Evolutionary conservation across 148 eudicot species (phyloP).

Genomic region (Fallopia convolvulus): DNA sequence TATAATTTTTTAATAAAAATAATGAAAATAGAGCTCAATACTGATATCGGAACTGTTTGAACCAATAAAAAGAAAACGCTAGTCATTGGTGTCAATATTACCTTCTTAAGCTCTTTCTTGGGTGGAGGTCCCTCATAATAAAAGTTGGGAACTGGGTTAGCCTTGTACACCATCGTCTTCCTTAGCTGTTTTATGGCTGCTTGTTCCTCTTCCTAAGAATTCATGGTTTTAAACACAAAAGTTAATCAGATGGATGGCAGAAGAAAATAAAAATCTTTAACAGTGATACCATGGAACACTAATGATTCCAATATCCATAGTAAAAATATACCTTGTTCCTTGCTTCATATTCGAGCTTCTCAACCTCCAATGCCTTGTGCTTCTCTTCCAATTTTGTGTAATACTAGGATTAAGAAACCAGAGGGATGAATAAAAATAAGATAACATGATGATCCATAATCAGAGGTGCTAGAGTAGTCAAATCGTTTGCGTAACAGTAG

Average conservation of each 20-base stretch:
- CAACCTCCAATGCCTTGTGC: conserved; percentile 76
- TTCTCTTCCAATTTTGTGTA: conserved; percentile 80
- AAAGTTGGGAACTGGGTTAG: conserved; percentile 84
- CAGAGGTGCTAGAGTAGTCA: not conserved
- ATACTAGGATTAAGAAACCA: conserved; percentile 36
- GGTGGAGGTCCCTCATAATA: conserved; percentile 89
- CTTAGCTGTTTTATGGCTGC: conserved; percentile 78
- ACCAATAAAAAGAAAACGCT: not conserved
- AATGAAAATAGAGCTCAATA: not conserved
- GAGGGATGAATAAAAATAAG: not conserved
- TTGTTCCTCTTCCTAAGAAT: conserved; percentile 68
- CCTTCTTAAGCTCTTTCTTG: conserved; percentile 91
- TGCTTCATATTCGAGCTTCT: conserved; percentile 64
- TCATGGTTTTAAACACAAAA: not conserved
- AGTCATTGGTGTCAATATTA: conserved; percentile 16
- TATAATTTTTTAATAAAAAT: not conserved
- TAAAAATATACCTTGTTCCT: conserved; percentile 68
- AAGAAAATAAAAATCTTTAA: not conserved
- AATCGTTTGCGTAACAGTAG: not conserved
- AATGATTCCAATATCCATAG: conserved; percentile 4
- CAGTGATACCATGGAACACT: not conserved
- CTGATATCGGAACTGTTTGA: not conserved
- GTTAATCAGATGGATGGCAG: not conserved
- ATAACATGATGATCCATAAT: not conserved
- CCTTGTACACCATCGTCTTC: conserved; percentile 65